Conservation (phyloP, 2,329 filamentous ascomycete species). For the Xylariales sp. region DNA sequence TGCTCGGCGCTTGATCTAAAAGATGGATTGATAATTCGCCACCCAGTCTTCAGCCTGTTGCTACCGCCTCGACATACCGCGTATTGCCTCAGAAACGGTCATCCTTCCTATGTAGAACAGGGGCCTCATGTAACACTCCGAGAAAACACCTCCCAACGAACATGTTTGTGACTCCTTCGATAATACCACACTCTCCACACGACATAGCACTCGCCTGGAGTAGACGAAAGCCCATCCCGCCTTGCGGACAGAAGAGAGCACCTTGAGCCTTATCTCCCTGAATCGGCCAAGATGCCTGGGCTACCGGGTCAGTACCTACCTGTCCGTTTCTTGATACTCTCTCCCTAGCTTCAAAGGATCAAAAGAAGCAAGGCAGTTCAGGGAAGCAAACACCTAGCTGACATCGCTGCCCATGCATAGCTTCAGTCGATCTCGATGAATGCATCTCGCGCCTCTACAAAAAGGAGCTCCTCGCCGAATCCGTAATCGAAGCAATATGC, state of each 20-base stretch:
- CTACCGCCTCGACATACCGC: too few relatives aligned
- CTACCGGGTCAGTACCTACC: slow-evolving; percentile 45
- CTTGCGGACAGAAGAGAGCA: background rate
- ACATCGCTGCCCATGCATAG: slow-evolving; percentile 44
- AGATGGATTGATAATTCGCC: too few relatives aligned
- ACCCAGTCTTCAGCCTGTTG: too few relatives aligned
- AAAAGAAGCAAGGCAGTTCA: too few relatives aligned
- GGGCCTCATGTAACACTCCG: too few relatives aligned
- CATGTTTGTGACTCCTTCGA: slow-evolving; percentile 28
- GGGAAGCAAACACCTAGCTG: too few relatives aligned
- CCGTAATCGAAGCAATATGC: slow-evolving; percentile 97
- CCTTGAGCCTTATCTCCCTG: slow-evolving; percentile 5
- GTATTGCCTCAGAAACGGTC: too few relatives aligned
- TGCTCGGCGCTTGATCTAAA: too few relatives aligned
- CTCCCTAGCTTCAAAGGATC: slow-evolving; percentile 1
- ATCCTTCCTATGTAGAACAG: too few relatives aligned
- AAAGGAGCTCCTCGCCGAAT: slow-evolving; percentile 94
- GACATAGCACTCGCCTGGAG: slow-evolving; percentile 27
- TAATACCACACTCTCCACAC: slow-evolving; percentile 19
- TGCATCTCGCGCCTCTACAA: slow-evolving; percentile 96
- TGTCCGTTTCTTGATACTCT: background rate
- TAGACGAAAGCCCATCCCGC: slow-evolving; percentile 24
- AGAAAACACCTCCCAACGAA: slow-evolving; percentile 24
- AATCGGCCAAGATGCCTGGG: slow-evolving; percentile 45
- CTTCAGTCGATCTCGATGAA: slow-evolving; percentile 96